Evolutionary conservation across 2,329 filamentous ascomycete genomes (phyloP), one percentile per base, ranked within the genome.

Genomic region (Colletotrichum plurivorum): DNA sequence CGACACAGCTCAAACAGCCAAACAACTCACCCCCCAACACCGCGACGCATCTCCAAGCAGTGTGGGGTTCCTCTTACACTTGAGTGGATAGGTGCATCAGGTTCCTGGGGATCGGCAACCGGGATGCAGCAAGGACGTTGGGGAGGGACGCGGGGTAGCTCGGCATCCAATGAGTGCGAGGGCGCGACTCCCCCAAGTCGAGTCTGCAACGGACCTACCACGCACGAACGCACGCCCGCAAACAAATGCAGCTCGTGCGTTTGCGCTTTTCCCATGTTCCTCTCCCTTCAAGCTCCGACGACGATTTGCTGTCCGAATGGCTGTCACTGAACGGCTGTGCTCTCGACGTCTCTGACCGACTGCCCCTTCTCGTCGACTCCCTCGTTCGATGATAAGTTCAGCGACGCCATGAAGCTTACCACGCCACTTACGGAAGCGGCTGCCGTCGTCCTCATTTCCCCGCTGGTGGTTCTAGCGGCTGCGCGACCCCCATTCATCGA

Each of bases 401-500:
- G 25, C 56, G 51, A 18, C 45, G 39, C 43, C 43, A 69, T 69
- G 67, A 61, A 60, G 56, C 27, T 51, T 25, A 56, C 55, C 16
- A 61, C 51, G 16, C 25, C 56, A 25, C 43, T 51, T 13, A 43
- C 49, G 51, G 18, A 46, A 61, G 66, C 55, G 55, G 62, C 67
- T 43, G 18, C 51, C 39, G 46, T 69, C 16, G 36, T 48, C 39
- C 25, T 48, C 39, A 10, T 69, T 16, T 31, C 51, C 27, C 55
- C 43, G 36, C 39, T n/a, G 12, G 16, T 16, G 13, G 56, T 46
- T 43, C 45, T 69, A 56, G 67, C 67, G 55, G 56, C 49, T 51
- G 43, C 55, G 31, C 62, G 55, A n/a, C 51, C 67, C 39, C 62
- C 63, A 12, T 69, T 57, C 22, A 67, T 76, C 51, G 71, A 75